Evolutionary conservation across 2,329 filamentous ascomycete species (phyloP), one percentile per base, ranked within the genome.

Genomic region (Albophoma yamanashiensis): DNA sequence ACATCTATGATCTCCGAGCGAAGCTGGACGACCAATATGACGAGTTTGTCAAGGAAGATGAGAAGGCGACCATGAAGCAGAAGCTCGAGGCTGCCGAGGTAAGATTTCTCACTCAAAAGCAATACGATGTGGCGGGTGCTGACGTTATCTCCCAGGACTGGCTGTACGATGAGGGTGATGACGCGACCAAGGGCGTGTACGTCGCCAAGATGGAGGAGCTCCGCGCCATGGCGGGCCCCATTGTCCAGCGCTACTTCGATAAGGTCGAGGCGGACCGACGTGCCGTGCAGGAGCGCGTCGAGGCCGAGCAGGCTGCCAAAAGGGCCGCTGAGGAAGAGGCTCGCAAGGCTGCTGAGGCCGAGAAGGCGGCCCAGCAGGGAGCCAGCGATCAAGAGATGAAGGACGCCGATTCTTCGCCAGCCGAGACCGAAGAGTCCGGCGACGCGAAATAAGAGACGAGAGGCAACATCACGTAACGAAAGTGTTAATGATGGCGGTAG

Each of bases 101-200:
- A 83, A 79, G 89, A n/a, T 42, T 36, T 15, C 22, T 22, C 8
- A 34, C 38, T 11, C 34, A 38, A 1, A 7, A 5, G 1, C 3
- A 25, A 20, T 27, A n/a, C 53, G 17, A 50, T 42, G 34, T 50
- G 27, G 20, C 20, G 2, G 2, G 56, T 58, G 50, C 65, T 67
- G 43, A 67, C 40, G n/a, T 8, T 53, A 38, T 65, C 4, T 20
- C 17, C n/a, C 52, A 97, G 93, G 92, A 99, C 73, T 99, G 94
- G 94, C 83, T 99, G 63, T 97, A 97, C 76, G 93, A 97, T 59
- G 94, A 97, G 60, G 94, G 94, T 62, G 92, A 97, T 64, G 94
- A 99, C 74, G 86, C 92, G 66, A 89, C 89, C 70, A 97, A 97
- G 83, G 92, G 89, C 59, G 84, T 94, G 70, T 99, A 99, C 78